These are phyloP conservation scores for Citrullus mucosospermus DNA, from an alignment of 306 rosid species.

Conservation along the genomic window DNA sequence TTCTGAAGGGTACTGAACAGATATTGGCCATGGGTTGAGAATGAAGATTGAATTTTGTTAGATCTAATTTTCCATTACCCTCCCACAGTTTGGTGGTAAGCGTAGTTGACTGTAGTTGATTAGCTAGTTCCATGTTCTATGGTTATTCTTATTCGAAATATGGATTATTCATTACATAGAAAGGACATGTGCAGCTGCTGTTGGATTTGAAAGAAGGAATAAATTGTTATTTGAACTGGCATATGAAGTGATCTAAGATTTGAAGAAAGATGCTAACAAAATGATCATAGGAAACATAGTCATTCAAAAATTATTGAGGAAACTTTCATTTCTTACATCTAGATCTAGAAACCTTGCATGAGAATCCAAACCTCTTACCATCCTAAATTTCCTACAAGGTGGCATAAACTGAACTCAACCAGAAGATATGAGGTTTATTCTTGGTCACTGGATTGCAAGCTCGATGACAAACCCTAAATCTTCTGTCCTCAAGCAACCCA, in stretches of 20 bases:
- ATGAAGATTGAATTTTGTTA: neutral
- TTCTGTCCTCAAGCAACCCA: neutral
- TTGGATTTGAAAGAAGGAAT: neutral
- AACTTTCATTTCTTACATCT: neutral
- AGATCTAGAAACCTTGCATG: neutral
- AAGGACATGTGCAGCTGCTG: neutral
- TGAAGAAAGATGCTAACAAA: neutral
- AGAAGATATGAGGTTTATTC: neutral
- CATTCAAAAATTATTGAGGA: neutral
- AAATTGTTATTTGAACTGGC: neutral
- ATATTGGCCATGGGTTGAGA: neutral
- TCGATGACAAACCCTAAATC: neutral
- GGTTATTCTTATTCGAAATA: neutral
- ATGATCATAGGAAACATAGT: neutral
- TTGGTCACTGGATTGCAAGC: neutral
- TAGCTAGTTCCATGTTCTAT: neutral
- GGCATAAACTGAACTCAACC: neutral
- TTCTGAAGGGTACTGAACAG: neutral
- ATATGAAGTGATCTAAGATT: neutral
- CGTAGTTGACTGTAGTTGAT: neutral
- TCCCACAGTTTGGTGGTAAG: neutral
- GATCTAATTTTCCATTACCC: neutral
- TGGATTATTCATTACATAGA: neutral
- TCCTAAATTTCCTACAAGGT: neutral
- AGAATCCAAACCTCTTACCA: neutral